Base-by-base conservation (phyloP, 176 grass and related monocot genomes). In the Triticum turgidum region DNA sequence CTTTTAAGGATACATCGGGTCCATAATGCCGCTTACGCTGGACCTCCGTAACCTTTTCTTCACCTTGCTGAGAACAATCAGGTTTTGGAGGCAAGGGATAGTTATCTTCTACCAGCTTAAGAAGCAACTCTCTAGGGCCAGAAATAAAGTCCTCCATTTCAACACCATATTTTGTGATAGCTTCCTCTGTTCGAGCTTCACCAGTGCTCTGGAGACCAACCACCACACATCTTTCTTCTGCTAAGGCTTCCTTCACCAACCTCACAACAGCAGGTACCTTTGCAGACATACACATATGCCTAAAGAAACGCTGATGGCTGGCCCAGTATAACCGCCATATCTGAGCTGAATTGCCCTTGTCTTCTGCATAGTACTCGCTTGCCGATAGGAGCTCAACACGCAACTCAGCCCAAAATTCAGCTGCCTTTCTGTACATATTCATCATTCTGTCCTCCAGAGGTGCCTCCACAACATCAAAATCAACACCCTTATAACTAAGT, bases 251-350 rank as follows among this genome's bases (percentile, higher is more conserved):
- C 85, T 96, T 92, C 63, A 90, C 96, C 63, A 98, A 84, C 73
- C 90, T 94, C 75, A 96, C 90, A 59, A 90, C 87, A 84, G 88
- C 87, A 82, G 96, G 96, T 41, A 98, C 96, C 75, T 98, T 98
- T 41, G 96, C 96, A 86, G 93, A 96, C 93, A 98, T 98, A 87
- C 93, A 98, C 70, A 96, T 81, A 86, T 96, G 94, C 82, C 96
- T 98, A 77, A 98, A 98, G 89, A 98, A 98, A 69, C 93, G 89
- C 96, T 98, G 96, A 89, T 98, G 96, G 73, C 96, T 96, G 15
- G 96, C 93, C 96, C 96, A 98, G 75, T 98, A 98, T 30, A 96
- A 20, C 39, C 96, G 90, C 96, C 96, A 98, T 51, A 96, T 70
- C 77, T 94, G 93, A 89, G 90, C 87, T 63, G 77, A 89, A 79